phyloP scores from a whole-genome alignment of 495 filamentous ascomycete species.

The Astrocystis sublimbata region DNA sequence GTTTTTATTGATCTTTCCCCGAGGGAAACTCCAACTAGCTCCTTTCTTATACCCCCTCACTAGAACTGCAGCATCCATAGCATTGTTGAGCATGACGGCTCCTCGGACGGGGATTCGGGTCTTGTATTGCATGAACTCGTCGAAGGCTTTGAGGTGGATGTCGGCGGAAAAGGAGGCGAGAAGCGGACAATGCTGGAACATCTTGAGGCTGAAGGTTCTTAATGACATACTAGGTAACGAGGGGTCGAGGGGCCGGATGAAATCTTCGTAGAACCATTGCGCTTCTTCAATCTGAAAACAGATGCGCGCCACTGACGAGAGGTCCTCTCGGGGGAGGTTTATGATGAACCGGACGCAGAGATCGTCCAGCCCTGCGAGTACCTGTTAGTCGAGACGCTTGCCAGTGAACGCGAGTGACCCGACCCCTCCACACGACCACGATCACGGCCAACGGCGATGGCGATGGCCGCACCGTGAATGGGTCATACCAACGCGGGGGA shows the following conservation, averaged over 20 bases:
- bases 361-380: conserved; percentile 81
- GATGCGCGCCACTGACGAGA: conserved; percentile 85
- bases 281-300: conserved; percentile 99
- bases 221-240: conserved; percentile 80
- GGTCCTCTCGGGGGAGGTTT: conserved; percentile 88
- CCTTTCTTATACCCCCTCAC: conserved; percentile 98
- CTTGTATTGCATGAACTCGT: conserved; percentile 91
- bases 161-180: conserved; percentile 77
- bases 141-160: conserved; percentile 76
- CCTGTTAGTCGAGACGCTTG: conserved; percentile 29
- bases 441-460: neutral
- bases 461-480: neutral
- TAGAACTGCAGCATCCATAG: conserved; percentile 87
- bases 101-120: conserved; percentile 90
- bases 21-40: conserved; percentile 92
- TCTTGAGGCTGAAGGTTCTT: conserved; percentile 76
- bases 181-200: conserved; percentile 90
- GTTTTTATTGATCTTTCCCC: conserved; percentile 96
- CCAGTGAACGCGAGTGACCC: neutral
- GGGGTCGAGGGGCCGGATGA: conserved; percentile 88
- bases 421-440: no score
- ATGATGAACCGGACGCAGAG: conserved; percentile 94
- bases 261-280: conserved; percentile 99
- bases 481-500: neutral
- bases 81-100: conserved; percentile 85